phyloP scores from a whole-genome alignment of 495 filamentous ascomycete genomes.

The Thermothielavioides terrestris region DNA sequence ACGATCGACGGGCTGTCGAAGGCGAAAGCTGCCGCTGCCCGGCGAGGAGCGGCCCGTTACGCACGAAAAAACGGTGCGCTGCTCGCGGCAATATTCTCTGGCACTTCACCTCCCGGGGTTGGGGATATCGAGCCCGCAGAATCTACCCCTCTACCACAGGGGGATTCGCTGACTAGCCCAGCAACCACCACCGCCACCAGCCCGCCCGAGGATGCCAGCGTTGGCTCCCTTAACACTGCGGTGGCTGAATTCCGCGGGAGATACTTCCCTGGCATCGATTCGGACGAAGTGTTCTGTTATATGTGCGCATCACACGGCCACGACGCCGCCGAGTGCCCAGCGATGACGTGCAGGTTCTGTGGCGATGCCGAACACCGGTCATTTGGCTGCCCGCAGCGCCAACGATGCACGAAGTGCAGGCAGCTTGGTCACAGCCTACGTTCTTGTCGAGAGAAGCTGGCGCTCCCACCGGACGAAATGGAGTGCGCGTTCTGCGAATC shows the following conservation, averaged over 20 bases:
- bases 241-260: conserved; percentile 20
- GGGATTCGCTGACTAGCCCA: neutral
- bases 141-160: neutral
- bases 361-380: conserved; percentile 21
- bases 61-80: conserved; percentile 4
- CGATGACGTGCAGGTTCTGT: conserved; percentile 29
- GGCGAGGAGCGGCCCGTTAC: conserved; percentile 8
- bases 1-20: conserved; percentile 10
- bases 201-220: neutral
- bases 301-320: conserved; percentile 32
- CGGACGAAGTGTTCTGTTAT: conserved; percentile 28
- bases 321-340: conserved; percentile 23
- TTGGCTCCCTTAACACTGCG: conserved; percentile 4
- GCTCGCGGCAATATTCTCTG: neutral
- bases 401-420: conserved; percentile 32
- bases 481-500: conserved; percentile 32
- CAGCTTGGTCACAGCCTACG: conserved; percentile 38
- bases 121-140: neutral
- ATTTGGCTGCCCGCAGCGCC: conserved; percentile 29
- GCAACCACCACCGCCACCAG: neutral
- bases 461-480: conserved; percentile 21
- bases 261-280: conserved; percentile 33
- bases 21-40: conserved; percentile 6
- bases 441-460: conserved; percentile 31
- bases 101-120: neutral